Percentiles rank a stretch among this genome's conserved stretches.
These are phyloP conservation scores for Albatrellus ellisii DNA, from an alignment of 768 basidiomycete genomes.

Conservation along the genomic window DNA sequence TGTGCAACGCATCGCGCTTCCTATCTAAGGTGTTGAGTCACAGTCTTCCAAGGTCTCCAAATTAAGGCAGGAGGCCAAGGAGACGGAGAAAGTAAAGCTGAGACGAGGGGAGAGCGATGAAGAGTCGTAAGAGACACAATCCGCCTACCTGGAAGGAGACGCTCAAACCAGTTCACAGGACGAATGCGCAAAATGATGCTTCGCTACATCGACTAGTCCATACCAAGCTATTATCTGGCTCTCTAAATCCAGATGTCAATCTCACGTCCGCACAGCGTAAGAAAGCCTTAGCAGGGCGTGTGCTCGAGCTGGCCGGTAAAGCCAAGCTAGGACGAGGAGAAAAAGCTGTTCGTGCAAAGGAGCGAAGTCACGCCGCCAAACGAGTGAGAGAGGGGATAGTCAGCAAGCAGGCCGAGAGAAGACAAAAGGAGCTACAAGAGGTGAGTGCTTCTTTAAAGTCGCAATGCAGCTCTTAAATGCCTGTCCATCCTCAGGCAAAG, in stretches of 20 bases:
- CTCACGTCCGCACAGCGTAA: slow-evolving; percentile 53
- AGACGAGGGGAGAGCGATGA: slow-evolving; percentile 12
- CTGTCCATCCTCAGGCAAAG: slow-evolving; percentile 53
- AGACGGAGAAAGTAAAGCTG: neutral
- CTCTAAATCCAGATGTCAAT: slow-evolving; percentile 45
- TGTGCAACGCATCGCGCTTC: neutral
- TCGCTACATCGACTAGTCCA: slow-evolving; percentile 70
- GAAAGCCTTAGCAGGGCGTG: slow-evolving; percentile 66
- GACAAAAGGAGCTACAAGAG: slow-evolving; percentile 49
- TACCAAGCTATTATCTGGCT: slow-evolving; percentile 67
- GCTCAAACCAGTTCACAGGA: slow-evolving; percentile 26
- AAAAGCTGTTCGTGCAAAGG: slow-evolving; percentile 38
- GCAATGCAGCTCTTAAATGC: slow-evolving; percentile 1
- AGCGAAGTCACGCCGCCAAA: slow-evolving; percentile 60
- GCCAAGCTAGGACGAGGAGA: slow-evolving; percentile 71
- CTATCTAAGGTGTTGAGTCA: neutral
- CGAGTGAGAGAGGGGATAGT: slow-evolving; percentile 57
- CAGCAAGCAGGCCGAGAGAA: slow-evolving; percentile 45
- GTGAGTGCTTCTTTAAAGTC: slow-evolving; percentile 23
- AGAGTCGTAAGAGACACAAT: slow-evolving; percentile 18
- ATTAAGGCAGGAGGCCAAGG: slow-evolving; percentile 24
- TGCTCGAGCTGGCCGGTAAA: slow-evolving; percentile 56
- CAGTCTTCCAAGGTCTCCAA: slow-evolving; percentile 73
- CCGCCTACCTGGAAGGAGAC: slow-evolving; percentile 1
- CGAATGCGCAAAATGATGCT: slow-evolving; percentile 67